Conservation (phyloP, 345 rosid genomes). For the Mangifera indica region DNA sequence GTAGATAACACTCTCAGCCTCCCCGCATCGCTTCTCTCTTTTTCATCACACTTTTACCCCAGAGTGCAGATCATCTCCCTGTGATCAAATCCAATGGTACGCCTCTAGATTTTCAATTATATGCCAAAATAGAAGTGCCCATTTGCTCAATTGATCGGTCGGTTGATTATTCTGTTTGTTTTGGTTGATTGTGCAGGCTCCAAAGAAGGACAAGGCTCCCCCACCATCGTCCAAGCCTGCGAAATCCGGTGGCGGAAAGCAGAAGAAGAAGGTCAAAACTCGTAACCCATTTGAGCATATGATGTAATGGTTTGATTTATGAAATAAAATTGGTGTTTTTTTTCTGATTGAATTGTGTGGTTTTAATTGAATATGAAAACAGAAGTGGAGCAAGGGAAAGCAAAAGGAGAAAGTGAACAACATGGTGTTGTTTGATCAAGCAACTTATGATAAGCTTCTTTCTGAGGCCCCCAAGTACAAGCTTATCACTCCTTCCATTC, state of each 20-base stretch:
- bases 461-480: conserved; percentile 77
- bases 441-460: conserved; percentile 77
- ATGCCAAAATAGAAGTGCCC: too few relatives aligned
- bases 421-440: conserved; percentile 85
- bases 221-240: conserved; percentile 41
- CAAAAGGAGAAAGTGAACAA: conserved; percentile 96
- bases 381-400: conserved; percentile 94
- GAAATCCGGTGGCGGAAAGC: conserved; percentile 43
- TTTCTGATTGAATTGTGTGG: neutral
- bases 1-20: neutral
- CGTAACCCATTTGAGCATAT: neutral
- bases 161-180: neutral
- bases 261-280: conserved; percentile 39
- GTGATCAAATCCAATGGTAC: conserved; percentile 17
- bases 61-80: neutral
- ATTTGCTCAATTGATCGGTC: neutral
- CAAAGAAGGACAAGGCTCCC: conserved; percentile 48
- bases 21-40: neutral
- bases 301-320: neutral
- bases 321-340: neutral
- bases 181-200: conserved; percentile 24
- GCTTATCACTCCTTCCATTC: conserved; percentile 78
- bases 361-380: conserved; percentile 17
- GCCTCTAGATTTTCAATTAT: neutral
- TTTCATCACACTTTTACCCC: neutral